phyloP scores from a whole-genome alignment of 305 asterid species.

The Solanum hybrid region DNA sequence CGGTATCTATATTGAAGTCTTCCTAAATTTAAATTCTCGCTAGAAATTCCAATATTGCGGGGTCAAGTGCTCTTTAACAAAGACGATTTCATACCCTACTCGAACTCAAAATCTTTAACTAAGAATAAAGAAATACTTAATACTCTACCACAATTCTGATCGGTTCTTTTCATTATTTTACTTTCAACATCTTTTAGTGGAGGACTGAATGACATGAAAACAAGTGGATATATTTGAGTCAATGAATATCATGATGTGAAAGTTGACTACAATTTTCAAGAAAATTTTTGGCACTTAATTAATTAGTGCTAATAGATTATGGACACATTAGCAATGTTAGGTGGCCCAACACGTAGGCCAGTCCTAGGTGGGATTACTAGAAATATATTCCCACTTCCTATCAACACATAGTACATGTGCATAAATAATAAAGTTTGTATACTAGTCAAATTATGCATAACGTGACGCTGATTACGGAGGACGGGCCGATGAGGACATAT shows the following conservation, averaged over 20 bases:
- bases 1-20: fast-evolving
- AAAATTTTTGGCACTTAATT: neutral
- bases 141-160: too few species aligned
- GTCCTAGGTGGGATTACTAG: neutral
- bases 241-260: neutral
- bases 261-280: neutral
- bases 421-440: neutral
- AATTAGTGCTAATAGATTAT: neutral
- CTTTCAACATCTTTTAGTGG: neutral
- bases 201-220: neutral
- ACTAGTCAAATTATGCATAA: neutral
- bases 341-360: neutral
- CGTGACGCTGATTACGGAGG: neutral
- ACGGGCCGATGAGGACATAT: neutral
- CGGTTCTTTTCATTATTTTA: neutral
- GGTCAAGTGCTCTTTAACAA: fast-evolving
- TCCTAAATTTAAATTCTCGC: too few species aligned
- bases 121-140: fast-evolving
- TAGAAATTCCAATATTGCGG: too few species aligned
- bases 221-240: neutral
- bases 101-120: fast-evolving
- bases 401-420: neutral
- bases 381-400: neutral
- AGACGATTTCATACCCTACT: too few species aligned
- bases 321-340: neutral